Percentiles rank a stretch among this genome's conserved stretches.
phyloP scores from a whole-genome alignment of 257 asterid species.

The Fraxinus pennsylvanica region DNA sequence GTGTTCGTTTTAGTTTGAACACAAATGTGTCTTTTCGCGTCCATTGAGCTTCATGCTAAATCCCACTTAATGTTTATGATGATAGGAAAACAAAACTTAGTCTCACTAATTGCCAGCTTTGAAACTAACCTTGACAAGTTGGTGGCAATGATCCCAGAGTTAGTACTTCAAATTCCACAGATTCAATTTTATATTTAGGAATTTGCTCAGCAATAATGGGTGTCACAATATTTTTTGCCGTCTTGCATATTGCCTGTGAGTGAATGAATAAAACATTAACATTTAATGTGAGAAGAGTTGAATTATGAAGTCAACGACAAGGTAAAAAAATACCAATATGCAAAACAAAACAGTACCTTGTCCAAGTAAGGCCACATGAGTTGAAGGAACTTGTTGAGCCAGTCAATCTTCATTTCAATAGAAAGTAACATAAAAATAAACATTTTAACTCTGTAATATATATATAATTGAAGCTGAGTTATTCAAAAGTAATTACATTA shows the following conservation, averaged over 20 bases:
- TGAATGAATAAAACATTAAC: background rate
- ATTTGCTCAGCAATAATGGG: constrained; percentile 57
- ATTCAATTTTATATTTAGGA: constrained; percentile 51
- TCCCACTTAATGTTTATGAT: background rate
- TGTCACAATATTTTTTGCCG: constrained; percentile 41
- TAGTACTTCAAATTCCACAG: constrained; percentile 45
- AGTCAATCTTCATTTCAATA: constrained; percentile 60
- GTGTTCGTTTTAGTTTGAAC: background rate
- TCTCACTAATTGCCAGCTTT: constrained; percentile 9
- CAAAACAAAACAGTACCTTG: constrained; percentile 53
- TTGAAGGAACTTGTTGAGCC: constrained; percentile 82
- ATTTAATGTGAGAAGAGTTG: background rate
- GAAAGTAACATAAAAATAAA: constrained; percentile 12
- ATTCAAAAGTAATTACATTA: constrained; percentile 6
- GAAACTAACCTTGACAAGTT: constrained; percentile 44
- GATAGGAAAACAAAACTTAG: background rate
- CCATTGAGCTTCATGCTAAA: background rate
- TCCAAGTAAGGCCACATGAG: constrained; percentile 91
- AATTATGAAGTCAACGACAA: background rate
- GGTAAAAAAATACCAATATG: background rate
- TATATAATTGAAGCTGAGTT: background rate
- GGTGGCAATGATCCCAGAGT: constrained; percentile 55
- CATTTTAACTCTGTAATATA: constrained; percentile 4
- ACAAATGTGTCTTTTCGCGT: background rate
- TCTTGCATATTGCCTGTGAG: constrained; percentile 51